Evolutionary conservation across 129 eudicot genomes (phyloP), one percentile per base, ranked within the genome.

Genomic region (Rutidosis leptorrhynchoides): DNA sequence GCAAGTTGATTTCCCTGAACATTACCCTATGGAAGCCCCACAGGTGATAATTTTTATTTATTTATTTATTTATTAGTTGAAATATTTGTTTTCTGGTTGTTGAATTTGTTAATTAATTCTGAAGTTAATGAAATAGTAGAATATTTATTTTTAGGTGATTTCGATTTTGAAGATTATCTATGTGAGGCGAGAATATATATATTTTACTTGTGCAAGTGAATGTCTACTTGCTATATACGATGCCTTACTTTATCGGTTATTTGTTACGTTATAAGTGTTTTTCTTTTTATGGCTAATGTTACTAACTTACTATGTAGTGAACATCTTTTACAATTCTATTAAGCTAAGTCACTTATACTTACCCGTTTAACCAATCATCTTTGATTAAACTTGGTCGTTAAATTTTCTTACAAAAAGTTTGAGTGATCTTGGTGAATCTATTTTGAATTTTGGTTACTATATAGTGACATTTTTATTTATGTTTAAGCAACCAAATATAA

Each of bases 11-110:
- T 89, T 89, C 49, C 96, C 96, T 32, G 96, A 88, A 58, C 90
- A 88, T 80, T 88, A 88, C 35, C 96, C 96, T 46, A 88, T 88
- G 96, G 96, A 88, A 89, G 90, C 96, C 25, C 96, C 93, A 7
- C 96, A 88, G 87, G 96, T 88, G 20, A 54, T 35, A n/a, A n/a
- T 29, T 3, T 2, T 48, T 61, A 59, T 43, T 61, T 26, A 6
- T 1, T 22, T 22, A 22, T 43, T 19, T n/a, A 6, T 21, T 65
- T 57, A 7, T 0, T 45, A 30, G 40, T 54, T 37, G 22, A 11
- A 33, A 16, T 68, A 15, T 68, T 12, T 53, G 53, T 16, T 24
- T 33, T n/a, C 2, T 20, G 9, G 54, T 15, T 42, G 28, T 68
- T 37, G 22, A 17, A 27, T 26, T 22, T 68, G 64, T 24, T 68